Evolutionary conservation across 768 basidiomycete species (phyloP), one percentile per base, ranked within the genome.

Genomic region (Suillus spraguei): DNA sequence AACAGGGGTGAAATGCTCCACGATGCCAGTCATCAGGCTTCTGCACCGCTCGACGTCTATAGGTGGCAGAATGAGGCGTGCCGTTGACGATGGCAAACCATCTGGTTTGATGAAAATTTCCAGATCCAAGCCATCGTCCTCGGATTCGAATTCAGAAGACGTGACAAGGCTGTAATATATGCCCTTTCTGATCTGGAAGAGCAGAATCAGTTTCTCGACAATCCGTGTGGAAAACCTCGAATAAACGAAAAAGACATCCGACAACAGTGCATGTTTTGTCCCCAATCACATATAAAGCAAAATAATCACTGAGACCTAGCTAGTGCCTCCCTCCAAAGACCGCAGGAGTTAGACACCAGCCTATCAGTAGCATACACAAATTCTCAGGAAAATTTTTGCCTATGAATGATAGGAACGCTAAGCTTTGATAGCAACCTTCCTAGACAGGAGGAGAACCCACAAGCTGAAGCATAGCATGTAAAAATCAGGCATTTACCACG

Each of bases 1-100:
- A 41, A 87, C 78, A 2, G 91, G 89, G 0, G 89, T 88, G 70
- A 92, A 91, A 71, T 89, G 81, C 5, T 80, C 81, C 63, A 92
- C 85, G 64, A 92, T 71, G 35, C 71, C 72, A 8, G 77, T 76
- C 81, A 88, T 83, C 39, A 89, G 78, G n/a, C 69, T 69, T 65
- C 73, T 76, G 67, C 85, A 87, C 42, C 78, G 78, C 60, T 78
- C 74, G 17, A 77, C 63, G 59, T 74, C 74, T 36, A 68, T 80
- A 69, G 60, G 68, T 53, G 74, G 53, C 76, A 79, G 52, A 75
- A 70, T 11, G 60, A 68, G 49, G 70, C 66, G 58, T 39, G 62
- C 67, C 65, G 44, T 64, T 67, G 66, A 74, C 6, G 39, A 28
- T 35, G 56, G 24, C 10, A 20, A 58, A 11, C 56, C 28, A 2